Base-by-base conservation (phyloP, 768 basidiomycete genomes). In the Pisolithus marmoratus region DNA sequence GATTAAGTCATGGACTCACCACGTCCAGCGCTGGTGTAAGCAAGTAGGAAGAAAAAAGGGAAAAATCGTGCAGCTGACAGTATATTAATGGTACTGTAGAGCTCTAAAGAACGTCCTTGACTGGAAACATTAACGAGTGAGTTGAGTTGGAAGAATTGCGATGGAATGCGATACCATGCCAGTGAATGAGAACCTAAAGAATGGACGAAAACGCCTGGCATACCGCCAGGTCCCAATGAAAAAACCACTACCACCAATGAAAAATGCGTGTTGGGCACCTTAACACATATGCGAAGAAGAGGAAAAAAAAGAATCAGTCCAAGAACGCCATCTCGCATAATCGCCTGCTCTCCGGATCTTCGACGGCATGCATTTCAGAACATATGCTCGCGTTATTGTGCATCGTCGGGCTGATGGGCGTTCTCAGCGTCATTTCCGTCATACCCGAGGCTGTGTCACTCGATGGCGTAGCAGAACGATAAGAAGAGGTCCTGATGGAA, bases 241-340 rank as follows among this genome's bases (percentile, higher is more conserved):
- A 43, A 43, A 43, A 15, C 42, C 43, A 24, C 20, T 24, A 26
- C 3, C 12, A 27, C 24, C 43, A n/a, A 27, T 17, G 17, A 44
- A 27, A 44, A 44, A n/a, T 24, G 12, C 7, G 7, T 23, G 3
- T 34, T 12, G 31, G 27, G 31, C 31, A 34, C 11, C 12, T 34
- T 12, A 34, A 34, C 19, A 41, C 40, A 41, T n/a, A 41, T 23
- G 40, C n/a, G 1, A 19, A 20, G 22, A 23, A 8, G 15, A 34
- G 19, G 8, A 34, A 15, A 15, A 27, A 29, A 29, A 31, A 8
- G n/a, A 27, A 53, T 68, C 65, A 68, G 55, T 69, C 57, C 61
- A 85, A 67, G 62, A 88, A 90, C 49, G 85, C 85, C 60, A 86
- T 63, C 70, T 90, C 87, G 41, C 82, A 81, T 73, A 87, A 69